Evolutionary conservation across 1,139 yeast genomes (phyloP).

Genomic region (Hyphopichia khmerensis): DNA sequence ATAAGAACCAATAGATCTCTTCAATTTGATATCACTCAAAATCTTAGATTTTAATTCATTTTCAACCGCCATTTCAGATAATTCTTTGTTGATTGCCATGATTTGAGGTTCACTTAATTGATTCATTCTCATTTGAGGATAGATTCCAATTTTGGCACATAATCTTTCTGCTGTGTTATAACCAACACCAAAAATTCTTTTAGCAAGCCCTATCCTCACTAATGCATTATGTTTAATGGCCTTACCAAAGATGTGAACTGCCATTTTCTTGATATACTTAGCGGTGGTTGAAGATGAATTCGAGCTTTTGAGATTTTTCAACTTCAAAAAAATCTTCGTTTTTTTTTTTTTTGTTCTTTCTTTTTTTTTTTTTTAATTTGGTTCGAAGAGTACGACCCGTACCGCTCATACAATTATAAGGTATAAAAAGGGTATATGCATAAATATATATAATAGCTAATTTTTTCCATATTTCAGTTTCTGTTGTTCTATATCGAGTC

Average conservation of each 20-base stretch:
- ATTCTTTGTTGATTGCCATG: conserved; percentile 81
- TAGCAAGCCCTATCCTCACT: conserved; percentile 66
- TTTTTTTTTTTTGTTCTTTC: too few relatives aligned
- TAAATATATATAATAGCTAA: not conserved
- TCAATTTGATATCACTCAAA: conserved; percentile 74
- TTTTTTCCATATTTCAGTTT: not conserved
- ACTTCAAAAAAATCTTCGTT: not conserved
- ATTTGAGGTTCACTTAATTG: conserved; percentile 87
- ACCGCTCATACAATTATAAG: too few relatives aligned
- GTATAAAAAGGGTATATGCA: too few relatives aligned
- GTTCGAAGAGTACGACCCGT: too few relatives aligned
- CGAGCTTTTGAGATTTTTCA: not conserved
- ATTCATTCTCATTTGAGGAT: conserved; percentile 93
- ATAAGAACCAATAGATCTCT: conserved; percentile 80
- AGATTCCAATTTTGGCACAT: conserved; percentile 86
- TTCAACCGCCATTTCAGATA: conserved; percentile 80
- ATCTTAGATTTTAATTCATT: conserved; percentile 80
- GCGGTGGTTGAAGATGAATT: too few relatives aligned
- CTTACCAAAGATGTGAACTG: conserved; percentile 74
- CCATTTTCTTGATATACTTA: too few relatives aligned
- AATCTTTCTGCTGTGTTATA: conserved; percentile 67
- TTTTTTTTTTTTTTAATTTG: too few relatives aligned
- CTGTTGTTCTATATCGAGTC: conserved; percentile 61
- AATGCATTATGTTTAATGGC: conserved; percentile 56
- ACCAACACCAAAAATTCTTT: conserved; percentile 86